Percentiles rank a stretch among this genome's conserved stretches.
phyloP scores from a whole-genome alignment of 331 rosid genomes.

The Pyracantha coccinea region DNA sequence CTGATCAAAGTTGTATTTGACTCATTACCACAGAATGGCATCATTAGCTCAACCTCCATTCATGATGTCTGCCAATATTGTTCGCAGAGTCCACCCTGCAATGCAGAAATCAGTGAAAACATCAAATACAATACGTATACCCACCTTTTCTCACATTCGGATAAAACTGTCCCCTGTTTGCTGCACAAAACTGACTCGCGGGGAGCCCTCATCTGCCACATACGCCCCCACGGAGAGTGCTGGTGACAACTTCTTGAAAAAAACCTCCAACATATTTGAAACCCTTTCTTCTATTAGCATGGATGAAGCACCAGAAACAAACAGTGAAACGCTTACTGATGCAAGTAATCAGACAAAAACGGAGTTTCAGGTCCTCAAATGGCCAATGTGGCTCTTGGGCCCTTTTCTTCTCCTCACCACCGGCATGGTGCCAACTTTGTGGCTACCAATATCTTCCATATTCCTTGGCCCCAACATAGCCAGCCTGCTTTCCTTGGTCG shows the following conservation, averaged over 20 bases:
- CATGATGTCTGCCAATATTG: slow-evolving; percentile 16
- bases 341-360: slow-evolving; percentile 25
- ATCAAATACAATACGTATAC: slow-evolving; percentile 21
- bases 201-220: slow-evolving; percentile 61
- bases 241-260: slow-evolving; percentile 38
- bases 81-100: slow-evolving; percentile 16
- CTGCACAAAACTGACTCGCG: slow-evolving; percentile 56
- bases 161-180: slow-evolving; percentile 28
- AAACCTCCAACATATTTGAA: slow-evolving; percentile 44
- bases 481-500: slow-evolving; percentile 77
- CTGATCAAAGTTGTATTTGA: background rate
- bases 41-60: slow-evolving; percentile 33
- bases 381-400: slow-evolving; percentile 93
- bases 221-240: slow-evolving; percentile 34
- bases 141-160: slow-evolving; percentile 17
- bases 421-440: slow-evolving; percentile 80
- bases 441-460: slow-evolving; percentile 81
- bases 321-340: slow-evolving; percentile 25
- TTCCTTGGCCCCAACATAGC: slow-evolving; percentile 80
- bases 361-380: slow-evolving; percentile 59
- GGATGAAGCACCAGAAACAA: slow-evolving; percentile 30
- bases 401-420: slow-evolving; percentile 69
- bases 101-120: slow-evolving; percentile 27
- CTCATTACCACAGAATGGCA: slow-evolving; percentile 35
- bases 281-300: slow-evolving; percentile 36